Evolutionary conservation across 257 asterid genomes (phyloP), one percentile per base, ranked within the genome.

Genomic region (Marsdenia floribunda): DNA sequence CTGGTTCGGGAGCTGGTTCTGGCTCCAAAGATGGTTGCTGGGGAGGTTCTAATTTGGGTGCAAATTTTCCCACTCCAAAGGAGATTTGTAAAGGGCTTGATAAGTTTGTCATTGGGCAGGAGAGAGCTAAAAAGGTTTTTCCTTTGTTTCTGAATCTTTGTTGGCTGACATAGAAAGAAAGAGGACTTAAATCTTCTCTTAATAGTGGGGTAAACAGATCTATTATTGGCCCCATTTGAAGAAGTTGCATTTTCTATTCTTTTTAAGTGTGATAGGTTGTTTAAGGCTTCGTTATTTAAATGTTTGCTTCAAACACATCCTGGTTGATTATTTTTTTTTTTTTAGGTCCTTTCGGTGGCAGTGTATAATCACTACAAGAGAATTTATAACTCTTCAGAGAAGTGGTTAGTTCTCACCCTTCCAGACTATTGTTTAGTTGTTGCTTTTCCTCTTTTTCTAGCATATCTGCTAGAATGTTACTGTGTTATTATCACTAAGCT

Each of bases 301-400:
- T 21, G 50, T 37, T 52, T 46, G 59, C 13, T 53, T 44, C 35
- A 22, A 11, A 21, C 44, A 35, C 12, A 14, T 29, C 46, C 65
- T 44, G 44, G 24, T 72, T 72, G 26, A 54, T 66, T n/a, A n/a
- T n/a, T n/a, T n/a, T 59, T 49, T 54, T 33, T 73, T 66, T 77
- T 78, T 78, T 86, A 95, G 98, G 99, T 95, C 79, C 98, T 95
- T 68, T 86, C 99, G 46, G 99, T 95, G 59, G 99, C 99, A 60
- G 97, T 95, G 74, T 95, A 95, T 82, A 95, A 95, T 81, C 99
- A 95, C 81, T 95, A 95, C 91, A 90, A 95, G 94, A 95, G 99
- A 89, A 90, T 92, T 83, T 87, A 83, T 66, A 84, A 90, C 84
- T 78, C 96, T 69, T 74, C 89, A 6, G 90, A 85, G 50, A 90